Evolutionary conservation across 805 yeast species (phyloP), one percentile per base, ranked within the genome.

Genomic region (Wickerhamomyces ciferrii): DNA sequence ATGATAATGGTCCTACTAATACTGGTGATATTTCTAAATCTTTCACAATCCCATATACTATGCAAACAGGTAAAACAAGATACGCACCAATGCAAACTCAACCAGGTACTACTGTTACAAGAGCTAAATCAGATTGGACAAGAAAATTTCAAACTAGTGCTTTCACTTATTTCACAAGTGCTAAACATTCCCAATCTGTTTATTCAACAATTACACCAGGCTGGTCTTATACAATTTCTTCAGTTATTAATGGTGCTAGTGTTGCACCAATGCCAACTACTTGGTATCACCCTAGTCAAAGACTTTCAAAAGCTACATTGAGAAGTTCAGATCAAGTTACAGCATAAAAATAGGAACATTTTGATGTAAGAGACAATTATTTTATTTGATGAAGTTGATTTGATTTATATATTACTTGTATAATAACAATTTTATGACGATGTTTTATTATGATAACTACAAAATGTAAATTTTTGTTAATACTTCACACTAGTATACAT

Each of bases 61-160:
- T 56, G 55, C 98, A 92, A 68, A 84, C 94, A 0, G 96, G 96
- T 27, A 65, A 55, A 19, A 79, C 87, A 10, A 77, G 91, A 56
- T 87, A 68, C 64, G 97, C 98, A 1, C 97, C 97, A 44, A 88
- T 90, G 96, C 97, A 91, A 68, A 62, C 72, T 48, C 96, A 89
- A 66, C 97, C 99, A 6, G 87, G 84, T 4, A 59, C 85, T 1
- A 68, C 67, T 10, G 78, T 89, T 23, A 86, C 96, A 0, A 78
- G 71, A 35, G 46, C 45, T 24, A 47, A 54, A 15, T 73, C 84
- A 10, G 66, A 83, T 3, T 84, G 91, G 83, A 62, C 84, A 11
- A 75, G 82, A 54, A 71, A 79, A 53, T 83, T 66, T 62, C 81
- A 92, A 17, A 78, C 96, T 0, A 78, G 88, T 45, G 71, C 86